Base-by-base conservation (phyloP, 441 rosid genomes). In the Erysimum cheiri region DNA sequence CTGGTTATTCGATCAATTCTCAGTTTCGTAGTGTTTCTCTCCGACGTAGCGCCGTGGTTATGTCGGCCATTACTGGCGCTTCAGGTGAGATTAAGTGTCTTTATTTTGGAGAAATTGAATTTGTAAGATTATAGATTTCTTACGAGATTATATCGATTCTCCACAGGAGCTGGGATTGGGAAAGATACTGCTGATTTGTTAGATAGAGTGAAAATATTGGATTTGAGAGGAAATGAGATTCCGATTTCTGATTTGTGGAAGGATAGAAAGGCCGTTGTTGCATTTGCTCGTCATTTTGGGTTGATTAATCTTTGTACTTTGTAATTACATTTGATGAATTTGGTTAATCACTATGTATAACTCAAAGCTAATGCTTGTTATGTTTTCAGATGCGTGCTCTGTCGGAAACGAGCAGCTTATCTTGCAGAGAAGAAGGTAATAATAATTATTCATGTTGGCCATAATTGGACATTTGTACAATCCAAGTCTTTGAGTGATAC, bases 221-320 rank as follows among this genome's bases (percentile, higher is more conserved):
- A 84, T 84, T 82, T 90, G 85, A 78, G 76, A 49, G 97, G 96
- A 35, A 82, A 84, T 22, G 92, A 75, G 70, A 67, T 87, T 71
- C 86, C 85, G 1, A 75, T 95, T 73, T 87, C 98, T 49, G 88
- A 90, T 83, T 65, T 95, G 60, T 95, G 98, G 98, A 88, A 86
- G 57, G 94, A 88, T 8, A 78, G 97, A 69, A 95, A 81, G 71
- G 88, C 94, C 0, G 92, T 90, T 57, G 85, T 95, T 35, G 98
- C 98, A 1, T 95, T 95, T 75, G 96, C 97, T 68, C 97, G 98
- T 75, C 98, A 92, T 80, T 95, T 95, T 67, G 98, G 97, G 98
- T 60, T 89, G 63, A 77, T 77, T 46, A 1, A 41, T 5, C 12
- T 44, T 61, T 61, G 1, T 37, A 33, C 3, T 37, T 58, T 37